Evolutionary conservation across 2,329 filamentous ascomycete genomes (phyloP), one percentile per base, ranked within the genome.

Genomic region (Pyrenochaeta sp.): DNA sequence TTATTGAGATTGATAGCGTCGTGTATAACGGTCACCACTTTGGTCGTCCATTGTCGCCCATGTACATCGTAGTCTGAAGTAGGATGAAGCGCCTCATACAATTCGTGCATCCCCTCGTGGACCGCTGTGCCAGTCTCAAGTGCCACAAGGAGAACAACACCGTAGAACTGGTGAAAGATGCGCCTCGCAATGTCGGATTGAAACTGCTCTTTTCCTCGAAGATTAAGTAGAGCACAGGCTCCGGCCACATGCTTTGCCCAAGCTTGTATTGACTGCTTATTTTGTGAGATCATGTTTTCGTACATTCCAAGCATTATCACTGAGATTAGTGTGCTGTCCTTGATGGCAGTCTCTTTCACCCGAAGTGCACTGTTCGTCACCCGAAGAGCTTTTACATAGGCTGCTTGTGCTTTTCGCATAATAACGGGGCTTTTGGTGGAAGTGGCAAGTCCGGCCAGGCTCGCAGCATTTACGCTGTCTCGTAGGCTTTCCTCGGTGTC

Each of bases 241-340:
- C 76, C 75, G 45, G 71, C 66, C 19, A 76, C 62, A 52, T 78
- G 76, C 19, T 68, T 69, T 27, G 58, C 62, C 73, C 74, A 77
- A 3, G 71, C 63, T 47, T 61, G 56, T n/a, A 76, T 50, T 8
- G 75, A 74, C 19, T 65, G 54, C 24, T 66, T 62, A 43, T 60
- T 63, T 27, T 69, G 60, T 40, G 69, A 74, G 7, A 66, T 65
- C 24, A 75, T 68, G 48, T 66, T 72, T 52, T 77, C 76, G 44
- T 75, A 77, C 52, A 76, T 58, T 5, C 74, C 71, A 5, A 77
- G 65, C 61, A 74, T 60, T 19, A 73, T 68, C n/a, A 73, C 69
- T 9, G 72, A 64, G 5, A 73, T 59, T 3, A 74, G 56, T 3
- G 72, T 74, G 49, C 64, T 70, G 34, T 73, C 68, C 58, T 67